These are phyloP conservation scores for Xenosphaeropsis pyriputrescens DNA, from an alignment of 2,329 filamentous ascomycete genomes.

Conservation along the genomic window DNA sequence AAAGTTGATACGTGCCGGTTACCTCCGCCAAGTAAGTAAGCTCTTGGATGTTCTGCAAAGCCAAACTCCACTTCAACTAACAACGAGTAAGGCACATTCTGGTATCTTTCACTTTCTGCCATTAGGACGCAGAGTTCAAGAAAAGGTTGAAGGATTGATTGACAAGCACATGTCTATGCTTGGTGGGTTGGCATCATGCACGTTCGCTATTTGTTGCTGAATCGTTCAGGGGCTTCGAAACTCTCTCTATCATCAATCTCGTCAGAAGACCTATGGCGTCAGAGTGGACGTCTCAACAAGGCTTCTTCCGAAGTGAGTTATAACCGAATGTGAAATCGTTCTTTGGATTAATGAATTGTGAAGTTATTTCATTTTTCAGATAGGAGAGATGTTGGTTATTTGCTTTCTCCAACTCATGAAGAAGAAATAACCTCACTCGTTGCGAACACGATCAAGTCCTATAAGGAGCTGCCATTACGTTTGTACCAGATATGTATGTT, in stretches of 20 bases:
- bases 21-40: constrained; percentile 49
- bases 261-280: constrained; percentile 69
- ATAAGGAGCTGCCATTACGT: constrained; percentile 72
- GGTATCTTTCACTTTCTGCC: constrained; percentile 90
- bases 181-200: constrained; percentile 28
- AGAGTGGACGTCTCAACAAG: constrained; percentile 65
- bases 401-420: constrained; percentile 88
- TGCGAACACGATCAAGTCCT: constrained; percentile 57
- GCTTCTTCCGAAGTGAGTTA: constrained; percentile 53
- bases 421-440: constrained; percentile 88
- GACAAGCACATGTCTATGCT: constrained; percentile 77
- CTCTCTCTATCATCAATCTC: constrained; percentile 75
- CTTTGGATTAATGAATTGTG: constrained; percentile 3
- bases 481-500: constrained; percentile 75
- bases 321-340: constrained; percentile 1
- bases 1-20: constrained; percentile 57
- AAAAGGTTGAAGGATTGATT: constrained; percentile 74
- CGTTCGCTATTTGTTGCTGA: constrained; percentile 1
- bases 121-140: constrained; percentile 71
- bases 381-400: constrained; percentile 56
- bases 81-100: constrained; percentile 49
- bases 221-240: constrained; percentile 55
- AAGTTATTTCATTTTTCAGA: constrained; percentile 72
- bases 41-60: background rate
- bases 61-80: background rate